These are phyloP conservation scores for Barbarea vulgaris DNA, from an alignment of 345 rosid genomes.

Conservation along the genomic window DNA sequence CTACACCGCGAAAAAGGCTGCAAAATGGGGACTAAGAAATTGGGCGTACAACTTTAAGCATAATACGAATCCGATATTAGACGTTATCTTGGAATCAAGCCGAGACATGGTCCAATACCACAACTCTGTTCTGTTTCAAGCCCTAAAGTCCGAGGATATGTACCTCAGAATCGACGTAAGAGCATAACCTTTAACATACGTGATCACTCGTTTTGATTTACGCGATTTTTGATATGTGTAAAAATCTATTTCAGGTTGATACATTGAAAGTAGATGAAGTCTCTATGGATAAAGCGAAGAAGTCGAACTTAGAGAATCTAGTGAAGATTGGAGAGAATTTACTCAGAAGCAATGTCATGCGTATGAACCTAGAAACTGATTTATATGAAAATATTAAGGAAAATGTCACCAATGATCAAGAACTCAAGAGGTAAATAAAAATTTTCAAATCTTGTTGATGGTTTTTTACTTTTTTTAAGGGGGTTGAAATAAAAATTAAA, in stretches of 20 bases:
- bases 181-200: background rate
- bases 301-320: constrained; percentile 48
- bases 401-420: constrained; percentile 49
- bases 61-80: constrained; percentile 46
- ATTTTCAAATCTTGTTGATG: background rate
- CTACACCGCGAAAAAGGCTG: constrained; percentile 42
- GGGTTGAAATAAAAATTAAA: no score
- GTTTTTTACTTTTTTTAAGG: no score
- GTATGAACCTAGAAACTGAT: constrained; percentile 47
- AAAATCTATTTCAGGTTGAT: constrained; percentile 43
- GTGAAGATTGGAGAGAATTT: constrained; percentile 42
- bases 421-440: constrained; percentile 48
- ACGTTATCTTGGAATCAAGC: constrained; percentile 44
- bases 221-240: background rate
- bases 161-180: constrained; percentile 66
- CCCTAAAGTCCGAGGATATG: constrained; percentile 46
- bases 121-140: constrained; percentile 47
- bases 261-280: constrained; percentile 41
- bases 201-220: background rate
- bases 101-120: constrained; percentile 64
- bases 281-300: constrained; percentile 48
- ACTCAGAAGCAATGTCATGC: constrained; percentile 43
- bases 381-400: constrained; percentile 43
- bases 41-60: constrained; percentile 41
- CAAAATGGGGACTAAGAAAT: constrained; percentile 54